phyloP scores from a whole-genome alignment of 129 eudicot species.

The Heracleum sosnowskyi region DNA sequence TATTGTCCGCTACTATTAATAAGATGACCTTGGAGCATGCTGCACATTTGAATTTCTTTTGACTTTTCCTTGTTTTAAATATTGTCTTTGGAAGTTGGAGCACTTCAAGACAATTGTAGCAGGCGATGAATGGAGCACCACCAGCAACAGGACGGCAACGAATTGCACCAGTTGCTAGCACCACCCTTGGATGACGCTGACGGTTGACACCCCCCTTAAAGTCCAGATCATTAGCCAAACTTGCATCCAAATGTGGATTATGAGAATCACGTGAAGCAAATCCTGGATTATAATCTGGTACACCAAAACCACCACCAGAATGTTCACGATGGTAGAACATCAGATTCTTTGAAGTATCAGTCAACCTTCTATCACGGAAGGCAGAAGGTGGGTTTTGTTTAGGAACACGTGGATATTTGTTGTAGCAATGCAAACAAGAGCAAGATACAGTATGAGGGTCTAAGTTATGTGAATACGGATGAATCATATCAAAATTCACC shows the following conservation, averaged over 20 bases:
- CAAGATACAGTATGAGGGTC: constrained; percentile 57
- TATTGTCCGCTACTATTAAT: constrained; percentile 41
- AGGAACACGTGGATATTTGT: constrained; percentile 46
- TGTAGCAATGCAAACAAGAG: constrained; percentile 64
- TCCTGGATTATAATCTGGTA: constrained; percentile 28
- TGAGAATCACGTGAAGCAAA: constrained; percentile 33
- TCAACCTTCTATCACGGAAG: constrained; percentile 21
- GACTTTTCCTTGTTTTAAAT: constrained; percentile 9
- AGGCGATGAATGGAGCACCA: constrained; percentile 86
- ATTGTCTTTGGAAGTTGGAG: constrained; percentile 61
- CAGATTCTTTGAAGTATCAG: constrained; percentile 25
- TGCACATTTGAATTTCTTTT: constrained; percentile 66
- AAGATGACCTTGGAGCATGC: constrained; percentile 52
- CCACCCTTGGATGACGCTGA: constrained; percentile 46
- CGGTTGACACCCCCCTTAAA: constrained; percentile 24
- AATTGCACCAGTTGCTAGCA: constrained; percentile 37
- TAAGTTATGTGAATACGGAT: constrained; percentile 23
- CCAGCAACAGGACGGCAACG: constrained; percentile 62
- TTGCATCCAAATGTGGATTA: constrained; percentile 26
- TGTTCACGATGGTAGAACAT: constrained; percentile 35
- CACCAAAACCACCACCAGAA: constrained; percentile 17
- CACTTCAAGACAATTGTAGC: constrained; percentile 65
- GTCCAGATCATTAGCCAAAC: constrained; percentile 46
- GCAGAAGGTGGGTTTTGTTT: constrained; percentile 29
- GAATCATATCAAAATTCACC: constrained; percentile 24